Conservation (phyloP, 768 basidiomycete species). For the Leccinum fibrillosum region DNA sequence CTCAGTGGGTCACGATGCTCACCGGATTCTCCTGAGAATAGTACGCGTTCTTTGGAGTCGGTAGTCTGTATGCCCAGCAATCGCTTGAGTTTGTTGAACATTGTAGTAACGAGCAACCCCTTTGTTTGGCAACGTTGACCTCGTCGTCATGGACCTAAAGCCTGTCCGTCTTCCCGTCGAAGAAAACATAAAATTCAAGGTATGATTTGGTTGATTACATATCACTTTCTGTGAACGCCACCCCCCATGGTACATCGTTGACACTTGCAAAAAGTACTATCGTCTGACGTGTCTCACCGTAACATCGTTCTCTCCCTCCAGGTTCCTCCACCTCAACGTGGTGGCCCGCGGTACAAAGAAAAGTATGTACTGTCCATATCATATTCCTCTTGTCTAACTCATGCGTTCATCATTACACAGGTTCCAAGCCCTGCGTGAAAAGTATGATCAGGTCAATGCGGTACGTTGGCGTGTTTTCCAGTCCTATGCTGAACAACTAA, state of each 20-base stretch:
- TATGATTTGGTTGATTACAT: slow-evolving; percentile 3
- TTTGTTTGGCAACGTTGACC: not conserved
- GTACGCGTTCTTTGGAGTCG: not conserved
- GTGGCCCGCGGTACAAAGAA: slow-evolving; percentile 30
- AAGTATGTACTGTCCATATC: slow-evolving; percentile 18
- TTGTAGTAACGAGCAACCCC: not conserved
- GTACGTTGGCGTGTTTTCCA: slow-evolving; percentile 17
- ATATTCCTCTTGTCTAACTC: not conserved
- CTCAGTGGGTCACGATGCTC: not conserved
- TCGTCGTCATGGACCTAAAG: slow-evolving; percentile 21
- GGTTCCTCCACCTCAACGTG: slow-evolving; percentile 17
- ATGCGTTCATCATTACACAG: slow-evolving; percentile 7
- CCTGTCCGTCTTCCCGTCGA: slow-evolving; percentile 12
- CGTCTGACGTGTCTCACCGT: not conserved
- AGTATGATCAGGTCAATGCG: slow-evolving; percentile 31
- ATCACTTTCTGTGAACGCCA: not conserved
- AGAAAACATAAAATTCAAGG: slow-evolving; percentile 26
- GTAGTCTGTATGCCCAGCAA: not conserved
- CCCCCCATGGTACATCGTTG: not conserved
- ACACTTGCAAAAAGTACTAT: not conserved
- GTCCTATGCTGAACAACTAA: not conserved
- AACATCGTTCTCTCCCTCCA: not conserved
- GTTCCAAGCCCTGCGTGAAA: slow-evolving; percentile 31
- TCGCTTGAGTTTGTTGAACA: slow-evolving; percentile 1
- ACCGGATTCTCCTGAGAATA: slow-evolving; percentile 27